Conservation (phyloP, 768 basidiomycete genomes). For the Mycena filopes region DNA sequence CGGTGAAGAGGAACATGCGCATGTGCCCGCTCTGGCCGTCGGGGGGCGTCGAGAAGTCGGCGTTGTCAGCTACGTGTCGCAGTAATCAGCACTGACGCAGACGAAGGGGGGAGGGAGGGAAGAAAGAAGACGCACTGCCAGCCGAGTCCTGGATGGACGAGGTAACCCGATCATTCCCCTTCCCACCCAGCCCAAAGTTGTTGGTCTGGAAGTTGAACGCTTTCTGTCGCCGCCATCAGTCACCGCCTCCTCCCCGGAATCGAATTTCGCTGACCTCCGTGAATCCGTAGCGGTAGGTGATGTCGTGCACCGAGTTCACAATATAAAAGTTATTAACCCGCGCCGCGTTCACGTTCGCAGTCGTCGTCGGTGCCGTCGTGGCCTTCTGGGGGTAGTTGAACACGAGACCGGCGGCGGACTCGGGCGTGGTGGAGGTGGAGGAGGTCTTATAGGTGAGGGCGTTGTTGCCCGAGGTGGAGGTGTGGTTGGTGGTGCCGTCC, state of each 20-base stretch:
- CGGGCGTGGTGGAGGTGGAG: conserved; percentile 42
- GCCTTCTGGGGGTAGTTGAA: conserved; percentile 53
- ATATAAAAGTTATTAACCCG: conserved; percentile 51
- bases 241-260: too few relatives aligned
- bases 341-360: conserved; percentile 61
- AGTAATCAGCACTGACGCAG: too few relatives aligned
- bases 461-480: conserved; percentile 50
- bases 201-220: conserved; percentile 63
- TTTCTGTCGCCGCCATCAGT: too few relatives aligned
- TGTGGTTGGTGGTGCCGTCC: conserved; percentile 33
- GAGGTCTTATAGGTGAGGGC: conserved; percentile 43
- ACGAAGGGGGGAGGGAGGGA: too few relatives aligned
- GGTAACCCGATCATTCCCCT: conserved; percentile 61
- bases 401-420: conserved; percentile 50
- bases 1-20: conserved; percentile 29
- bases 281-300: conserved; percentile 57
- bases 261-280: too few relatives aligned
- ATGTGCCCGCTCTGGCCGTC: conserved; percentile 45
- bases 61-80: conserved; percentile 51
- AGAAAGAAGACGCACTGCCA: conserved; percentile 35
- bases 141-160: conserved; percentile 63
- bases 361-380: conserved; percentile 46
- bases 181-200: conserved; percentile 67
- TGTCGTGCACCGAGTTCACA: conserved; percentile 65
- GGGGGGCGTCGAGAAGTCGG: conserved; percentile 55